Percentiles rank a stretch among this genome's conserved stretches.
Conservation (phyloP, 495 filamentous ascomycete genomes). For the Podospora appendiculata region DNA sequence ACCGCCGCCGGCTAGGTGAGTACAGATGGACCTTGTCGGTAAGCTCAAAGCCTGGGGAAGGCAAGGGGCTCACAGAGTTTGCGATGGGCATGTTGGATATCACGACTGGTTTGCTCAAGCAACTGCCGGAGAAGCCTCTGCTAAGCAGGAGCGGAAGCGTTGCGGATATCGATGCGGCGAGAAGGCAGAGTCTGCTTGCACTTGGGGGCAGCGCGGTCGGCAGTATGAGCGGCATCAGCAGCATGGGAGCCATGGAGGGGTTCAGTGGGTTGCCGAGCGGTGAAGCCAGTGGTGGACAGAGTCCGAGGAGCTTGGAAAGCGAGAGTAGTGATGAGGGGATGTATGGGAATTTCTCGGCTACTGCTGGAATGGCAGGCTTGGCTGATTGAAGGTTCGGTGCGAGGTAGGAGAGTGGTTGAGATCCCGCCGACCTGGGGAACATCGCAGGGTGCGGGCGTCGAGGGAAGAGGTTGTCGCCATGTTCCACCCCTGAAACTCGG, state of each 20-base stretch:
- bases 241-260: constrained; percentile 13
- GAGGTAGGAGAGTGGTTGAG: no score
- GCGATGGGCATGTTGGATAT: constrained; percentile 69
- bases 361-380: constrained; percentile 29
- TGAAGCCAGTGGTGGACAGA: constrained; percentile 35
- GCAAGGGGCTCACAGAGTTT: constrained; percentile 58
- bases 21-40: constrained; percentile 93
- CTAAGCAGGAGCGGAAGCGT: constrained; percentile 35
- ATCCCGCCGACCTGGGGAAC: no score
- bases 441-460: no score
- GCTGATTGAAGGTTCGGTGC: constrained; percentile 7
- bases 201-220: constrained; percentile 12
- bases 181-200: constrained; percentile 30
- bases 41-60: constrained; percentile 66
- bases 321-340: constrained; percentile 43
- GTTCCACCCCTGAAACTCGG: no score
- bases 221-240: constrained; percentile 8
- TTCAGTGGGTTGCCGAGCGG: constrained; percentile 21
- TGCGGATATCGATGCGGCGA: constrained; percentile 32
- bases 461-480: no score
- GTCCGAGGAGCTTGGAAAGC: constrained; percentile 30
- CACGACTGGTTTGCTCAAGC: constrained; percentile 46
- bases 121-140: constrained; percentile 49
- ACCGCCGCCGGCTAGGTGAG: constrained; percentile 74
- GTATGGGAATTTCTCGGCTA: constrained; percentile 43